A percentile compares a stretch with the other conserved stretches of the same genome.
Evolutionary conservation across 2,329 filamentous ascomycete species (phyloP).

Genomic region (Thelonectria blattea): DNA sequence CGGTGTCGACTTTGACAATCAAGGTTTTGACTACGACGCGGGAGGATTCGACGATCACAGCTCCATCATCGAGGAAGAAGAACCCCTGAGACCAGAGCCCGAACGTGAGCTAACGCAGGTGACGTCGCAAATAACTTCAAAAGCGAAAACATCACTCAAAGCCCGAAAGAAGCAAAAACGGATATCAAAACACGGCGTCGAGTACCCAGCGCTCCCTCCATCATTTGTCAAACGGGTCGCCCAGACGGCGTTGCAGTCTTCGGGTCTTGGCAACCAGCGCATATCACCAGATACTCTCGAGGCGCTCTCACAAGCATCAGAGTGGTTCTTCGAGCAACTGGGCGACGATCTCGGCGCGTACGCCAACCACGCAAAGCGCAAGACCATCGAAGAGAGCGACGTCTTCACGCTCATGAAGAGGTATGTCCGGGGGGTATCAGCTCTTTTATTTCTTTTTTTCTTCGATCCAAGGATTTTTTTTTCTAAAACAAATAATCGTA

Average conservation of each 20-base stretch:
- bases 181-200: conserved; percentile 73
- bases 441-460: too few species aligned
- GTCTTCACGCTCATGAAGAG: conserved; percentile 82
- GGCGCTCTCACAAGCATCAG: conserved; percentile 79
- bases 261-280: conserved; percentile 69
- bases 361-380: conserved; percentile 80
- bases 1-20: conserved; percentile 2
- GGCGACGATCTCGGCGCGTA: conserved; percentile 81
- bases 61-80: conserved; percentile 31
- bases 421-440: conserved; percentile 58
- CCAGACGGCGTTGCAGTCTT: conserved; percentile 71
- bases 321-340: conserved; percentile 92
- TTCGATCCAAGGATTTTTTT: too few species aligned
- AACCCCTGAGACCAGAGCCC: neutral
- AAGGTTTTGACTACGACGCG: conserved; percentile 27
- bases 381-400: conserved; percentile 85
- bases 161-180: conserved; percentile 48
- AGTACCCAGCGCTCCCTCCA: conserved; percentile 76
- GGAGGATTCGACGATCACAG: conserved; percentile 34
- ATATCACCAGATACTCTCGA: conserved; percentile 76
- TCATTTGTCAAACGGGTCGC: conserved; percentile 77
- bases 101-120: neutral
- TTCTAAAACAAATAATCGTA: conserved; percentile 43
- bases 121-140: neutral
- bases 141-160: conserved; percentile 21